Conservation (phyloP, 495 filamentous ascomycete genomes). For the Aspergillus wentii region DNA sequence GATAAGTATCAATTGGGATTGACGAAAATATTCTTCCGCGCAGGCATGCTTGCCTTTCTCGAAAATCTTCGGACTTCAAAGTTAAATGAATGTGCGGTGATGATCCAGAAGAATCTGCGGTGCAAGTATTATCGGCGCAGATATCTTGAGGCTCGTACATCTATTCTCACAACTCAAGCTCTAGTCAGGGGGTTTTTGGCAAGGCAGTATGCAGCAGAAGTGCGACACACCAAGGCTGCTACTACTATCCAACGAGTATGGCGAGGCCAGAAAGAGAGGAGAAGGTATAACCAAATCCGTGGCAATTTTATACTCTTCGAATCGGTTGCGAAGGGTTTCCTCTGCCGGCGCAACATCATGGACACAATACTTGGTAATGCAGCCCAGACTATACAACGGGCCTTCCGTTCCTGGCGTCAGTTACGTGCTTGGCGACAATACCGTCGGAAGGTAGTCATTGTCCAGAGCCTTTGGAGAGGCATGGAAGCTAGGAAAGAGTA, state of each 20-base stretch:
- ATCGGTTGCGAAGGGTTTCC: conserved; percentile 83
- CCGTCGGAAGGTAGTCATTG: conserved; percentile 78
- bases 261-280: conserved; percentile 84
- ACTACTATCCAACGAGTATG: conserved; percentile 94
- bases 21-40: conserved; percentile 98
- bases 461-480: conserved; percentile 93
- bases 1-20: conserved; percentile 96
- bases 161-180: conserved; percentile 78
- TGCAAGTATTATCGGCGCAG: conserved; percentile 92
- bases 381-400: conserved; percentile 82
- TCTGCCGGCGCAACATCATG: conserved; percentile 83
- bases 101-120: conserved; percentile 98
- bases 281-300: conserved; percentile 68
- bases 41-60: conserved; percentile 96
- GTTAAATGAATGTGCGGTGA: conserved; percentile 89
- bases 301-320: conserved; percentile 81
- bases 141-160: conserved; percentile 79
- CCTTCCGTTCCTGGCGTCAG: conserved; percentile 76
- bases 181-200: conserved; percentile 68
- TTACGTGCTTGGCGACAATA: conserved; percentile 82
- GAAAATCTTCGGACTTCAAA: conserved; percentile 88
- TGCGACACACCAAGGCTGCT: conserved; percentile 78
- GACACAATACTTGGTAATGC: conserved; percentile 92
- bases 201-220: conserved; percentile 71
- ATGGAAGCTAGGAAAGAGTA: conserved; percentile 75